phyloP scores from a whole-genome alignment of 2,329 filamentous ascomycete species.

The Talaromyces rugulosus region DNA sequence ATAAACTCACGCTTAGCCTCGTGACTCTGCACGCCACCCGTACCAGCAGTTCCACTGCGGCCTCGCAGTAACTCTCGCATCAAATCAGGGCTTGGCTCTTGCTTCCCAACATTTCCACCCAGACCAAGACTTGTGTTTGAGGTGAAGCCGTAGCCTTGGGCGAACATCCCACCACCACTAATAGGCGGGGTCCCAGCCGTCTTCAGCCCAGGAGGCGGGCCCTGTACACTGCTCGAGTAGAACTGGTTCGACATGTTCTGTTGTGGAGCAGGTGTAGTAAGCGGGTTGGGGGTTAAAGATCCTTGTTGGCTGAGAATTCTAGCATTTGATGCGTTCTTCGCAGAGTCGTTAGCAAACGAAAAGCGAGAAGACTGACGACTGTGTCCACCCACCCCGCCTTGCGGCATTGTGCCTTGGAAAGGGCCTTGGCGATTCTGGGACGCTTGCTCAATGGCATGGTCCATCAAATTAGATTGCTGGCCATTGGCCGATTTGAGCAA shows the following conservation, averaged over 20 bases:
- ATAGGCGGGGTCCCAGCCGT: conserved; percentile 90
- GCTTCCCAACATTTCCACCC: conserved; percentile 56
- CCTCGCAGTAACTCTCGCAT: conserved; percentile 78
- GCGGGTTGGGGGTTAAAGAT: conserved; percentile 32
- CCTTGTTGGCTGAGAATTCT: conserved; percentile 52
- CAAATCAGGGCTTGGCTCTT: conserved; percentile 70
- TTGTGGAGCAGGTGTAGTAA: conserved; percentile 34
- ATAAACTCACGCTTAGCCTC: conserved; percentile 99
- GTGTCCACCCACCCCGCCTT: conserved; percentile 62
- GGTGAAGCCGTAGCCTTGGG: conserved; percentile 80
- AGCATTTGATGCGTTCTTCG: conserved; percentile 56
- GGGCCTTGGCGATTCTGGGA: conserved; percentile 41
- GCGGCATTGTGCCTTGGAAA: conserved; percentile 45
- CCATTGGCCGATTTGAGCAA: conserved; percentile 57
- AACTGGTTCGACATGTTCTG: conserved; percentile 59
- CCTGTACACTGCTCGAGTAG: conserved; percentile 80
- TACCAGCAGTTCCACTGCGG: conserved; percentile 52
- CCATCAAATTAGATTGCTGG: conserved; percentile 56
- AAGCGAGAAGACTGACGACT: conserved; percentile 81
- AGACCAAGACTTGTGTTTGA: conserved; percentile 60
- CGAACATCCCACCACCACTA: conserved; percentile 75
- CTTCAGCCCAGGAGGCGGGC: conserved; percentile 91
- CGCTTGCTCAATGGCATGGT: conserved; percentile 40
- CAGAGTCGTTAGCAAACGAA: conserved; percentile 73
- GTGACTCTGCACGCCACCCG: conserved; percentile 66